Percentiles rank a stretch among this genome's conserved stretches.
Evolutionary conservation across 2,329 filamentous ascomycete genomes (phyloP).

Genomic region (Diaporthe citrichinensis): DNA sequence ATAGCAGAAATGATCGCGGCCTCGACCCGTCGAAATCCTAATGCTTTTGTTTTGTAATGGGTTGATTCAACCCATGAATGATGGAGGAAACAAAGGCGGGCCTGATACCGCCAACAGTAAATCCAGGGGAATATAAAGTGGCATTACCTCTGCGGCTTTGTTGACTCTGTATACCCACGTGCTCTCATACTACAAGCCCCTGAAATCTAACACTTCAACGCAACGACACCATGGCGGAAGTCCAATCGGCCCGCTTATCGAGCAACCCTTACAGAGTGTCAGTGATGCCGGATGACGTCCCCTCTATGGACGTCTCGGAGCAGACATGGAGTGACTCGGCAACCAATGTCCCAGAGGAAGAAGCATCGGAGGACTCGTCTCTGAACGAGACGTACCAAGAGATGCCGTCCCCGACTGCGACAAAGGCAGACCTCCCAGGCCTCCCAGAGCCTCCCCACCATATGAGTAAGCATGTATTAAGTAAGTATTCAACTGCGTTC

Average conservation of each 20-base stretch:
- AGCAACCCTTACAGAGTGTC: constrained; percentile 3
- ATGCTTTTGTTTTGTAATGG: neutral
- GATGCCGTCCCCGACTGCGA: neutral
- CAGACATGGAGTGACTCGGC: constrained; percentile 6
- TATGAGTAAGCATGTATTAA: neutral
- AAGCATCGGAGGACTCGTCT: neutral
- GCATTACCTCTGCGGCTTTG: neutral
- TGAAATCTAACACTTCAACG: too few species aligned
- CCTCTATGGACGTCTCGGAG: constrained; percentile 10
- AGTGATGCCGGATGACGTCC: constrained; percentile 2
- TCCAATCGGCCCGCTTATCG: neutral
- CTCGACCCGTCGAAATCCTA: neutral
- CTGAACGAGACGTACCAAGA: neutral
- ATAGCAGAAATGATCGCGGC: neutral
- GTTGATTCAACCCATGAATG: neutral
- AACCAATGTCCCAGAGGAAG: constrained; percentile 9
- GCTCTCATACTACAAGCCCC: neutral
- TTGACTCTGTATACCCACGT: neutral
- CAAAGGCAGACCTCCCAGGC: neutral
- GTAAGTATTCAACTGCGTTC: neutral
- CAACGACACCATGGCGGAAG: neutral
- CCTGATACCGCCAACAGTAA: neutral
- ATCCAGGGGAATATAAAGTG: neutral
- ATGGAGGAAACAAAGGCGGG: neutral
- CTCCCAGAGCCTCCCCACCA: neutral